phyloP scores from a whole-genome alignment of 2,329 filamentous ascomycete species.

The Hymenoscyphus occultus region DNA sequence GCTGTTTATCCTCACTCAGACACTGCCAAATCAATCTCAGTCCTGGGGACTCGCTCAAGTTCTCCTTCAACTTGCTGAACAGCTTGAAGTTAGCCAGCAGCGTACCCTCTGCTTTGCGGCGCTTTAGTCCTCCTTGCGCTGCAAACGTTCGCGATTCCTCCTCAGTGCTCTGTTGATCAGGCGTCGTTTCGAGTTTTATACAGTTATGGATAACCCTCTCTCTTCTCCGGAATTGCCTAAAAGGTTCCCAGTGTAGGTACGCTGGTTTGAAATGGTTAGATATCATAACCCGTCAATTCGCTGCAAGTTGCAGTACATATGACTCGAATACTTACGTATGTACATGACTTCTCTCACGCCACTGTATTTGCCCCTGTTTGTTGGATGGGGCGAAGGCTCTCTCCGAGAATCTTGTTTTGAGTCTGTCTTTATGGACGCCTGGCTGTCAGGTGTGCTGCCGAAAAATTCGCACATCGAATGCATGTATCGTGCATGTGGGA shows the following conservation, averaged over 20 bases:
- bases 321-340: neutral
- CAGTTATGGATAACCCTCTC: neutral
- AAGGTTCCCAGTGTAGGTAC: neutral
- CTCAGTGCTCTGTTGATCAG: neutral
- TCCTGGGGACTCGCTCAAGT: constrained; percentile 1
- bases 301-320: neutral
- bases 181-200: neutral
- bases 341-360: neutral
- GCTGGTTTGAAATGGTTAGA: neutral
- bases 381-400: neutral
- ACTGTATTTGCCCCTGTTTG: neutral
- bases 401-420: neutral
- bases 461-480: constrained; percentile 1
- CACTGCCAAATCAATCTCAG: constrained; percentile 3
- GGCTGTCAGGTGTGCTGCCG: neutral
- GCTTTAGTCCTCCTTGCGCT: neutral
- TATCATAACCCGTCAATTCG: too few species aligned
- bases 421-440: neutral
- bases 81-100: neutral
- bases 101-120: neutral
- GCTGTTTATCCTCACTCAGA: constrained; percentile 2
- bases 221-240: constrained; percentile 1
- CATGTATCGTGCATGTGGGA: neutral
- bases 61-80: neutral
- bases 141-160: neutral